Evolutionary conservation across 2,329 filamentous ascomycete species (phyloP), one percentile per base, ranked within the genome.

Genomic region (Beauveria bassiana): DNA sequence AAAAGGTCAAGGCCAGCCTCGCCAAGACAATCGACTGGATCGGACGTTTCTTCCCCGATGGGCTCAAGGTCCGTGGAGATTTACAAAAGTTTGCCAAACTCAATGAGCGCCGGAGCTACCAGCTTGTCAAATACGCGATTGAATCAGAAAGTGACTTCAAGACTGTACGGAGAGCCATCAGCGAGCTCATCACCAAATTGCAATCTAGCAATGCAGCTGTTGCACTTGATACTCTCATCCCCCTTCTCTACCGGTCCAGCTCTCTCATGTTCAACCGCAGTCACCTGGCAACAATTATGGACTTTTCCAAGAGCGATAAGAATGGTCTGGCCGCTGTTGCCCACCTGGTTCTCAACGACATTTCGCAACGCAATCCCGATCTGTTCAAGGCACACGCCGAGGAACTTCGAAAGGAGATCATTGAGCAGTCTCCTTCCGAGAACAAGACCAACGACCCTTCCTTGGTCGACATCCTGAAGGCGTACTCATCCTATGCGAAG

Each of bases 371-470:
- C 51, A 95, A 95, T 65, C 93, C 95, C 0, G 89, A 93, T 62
- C 86, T 98, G 9, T 92, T 99, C 77, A 93, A 95, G 70, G 90
- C 91, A 1, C 93, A 98, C 66, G 89, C 97, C 6, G 90, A 91
- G 64, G 92, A 96, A 64, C 84, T 99, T 52, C 96, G 93, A 76
- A 91, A 90, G 70, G 88, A 92, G 62, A 82, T 99, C 20, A 85
- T 92, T 65, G 85, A 90, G 28, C 87, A 93, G 68, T 89, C 90
- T 1, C 95, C 95, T 0, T 86, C 85, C 4, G 80, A 84, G 22
- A 85, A 79, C 20, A 84, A 83, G 58, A 71, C 81, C 1, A 93
- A 93, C 64, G 89, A 93, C 59, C 74, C 85, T 1, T 81, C 84
- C 3, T 87, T 90, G n/a, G 90, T 95, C 14, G 91, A 97, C 69